Conservation (phyloP, 2,329 filamentous ascomycete genomes). For the Cercospora zeae-maydis region DNA sequence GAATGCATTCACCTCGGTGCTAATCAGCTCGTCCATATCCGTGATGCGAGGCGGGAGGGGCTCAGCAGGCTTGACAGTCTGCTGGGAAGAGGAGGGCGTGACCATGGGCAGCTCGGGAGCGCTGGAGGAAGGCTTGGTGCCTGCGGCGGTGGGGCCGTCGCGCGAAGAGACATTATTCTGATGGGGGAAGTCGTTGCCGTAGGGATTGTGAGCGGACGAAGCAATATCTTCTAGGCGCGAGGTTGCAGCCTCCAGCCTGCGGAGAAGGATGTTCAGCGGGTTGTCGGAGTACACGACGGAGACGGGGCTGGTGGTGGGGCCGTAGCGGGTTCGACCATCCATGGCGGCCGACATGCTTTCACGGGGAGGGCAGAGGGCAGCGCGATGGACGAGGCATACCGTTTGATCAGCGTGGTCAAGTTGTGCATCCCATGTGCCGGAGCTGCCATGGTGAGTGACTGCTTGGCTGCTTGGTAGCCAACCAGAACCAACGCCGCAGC, state of each 20-base stretch:
- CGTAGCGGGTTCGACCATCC: constrained; percentile 21
- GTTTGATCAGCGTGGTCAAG: constrained; percentile 94
- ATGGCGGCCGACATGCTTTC: constrained; percentile 4
- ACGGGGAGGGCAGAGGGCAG: neutral
- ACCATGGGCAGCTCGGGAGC: constrained; percentile 27
- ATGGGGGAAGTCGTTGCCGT: constrained; percentile 44
- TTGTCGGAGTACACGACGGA: constrained; percentile 31
- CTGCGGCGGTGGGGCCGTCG: constrained; percentile 18
- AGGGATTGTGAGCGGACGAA: constrained; percentile 56
- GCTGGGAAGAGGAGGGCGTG: constrained; percentile 26
- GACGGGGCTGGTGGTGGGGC: constrained; percentile 15
- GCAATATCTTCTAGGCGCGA: constrained; percentile 96
- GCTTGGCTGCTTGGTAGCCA: neutral
- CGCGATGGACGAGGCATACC: constrained; percentile 51
- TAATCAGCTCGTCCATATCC: constrained; percentile 80
- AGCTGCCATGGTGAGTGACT: constrained; percentile 12
- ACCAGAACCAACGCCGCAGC: neutral
- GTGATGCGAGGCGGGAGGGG: constrained; percentile 72
- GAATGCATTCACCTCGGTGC: constrained; percentile 70
- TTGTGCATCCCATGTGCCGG: constrained; percentile 76
- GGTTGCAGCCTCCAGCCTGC: constrained; percentile 92
- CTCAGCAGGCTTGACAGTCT: constrained; percentile 36
- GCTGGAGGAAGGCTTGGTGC: constrained; percentile 35
- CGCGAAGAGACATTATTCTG: constrained; percentile 9
- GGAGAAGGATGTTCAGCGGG: constrained; percentile 48